phyloP scores from a whole-genome alignment of 2,329 filamentous ascomycete species.

The Pezicula carpinea region DNA sequence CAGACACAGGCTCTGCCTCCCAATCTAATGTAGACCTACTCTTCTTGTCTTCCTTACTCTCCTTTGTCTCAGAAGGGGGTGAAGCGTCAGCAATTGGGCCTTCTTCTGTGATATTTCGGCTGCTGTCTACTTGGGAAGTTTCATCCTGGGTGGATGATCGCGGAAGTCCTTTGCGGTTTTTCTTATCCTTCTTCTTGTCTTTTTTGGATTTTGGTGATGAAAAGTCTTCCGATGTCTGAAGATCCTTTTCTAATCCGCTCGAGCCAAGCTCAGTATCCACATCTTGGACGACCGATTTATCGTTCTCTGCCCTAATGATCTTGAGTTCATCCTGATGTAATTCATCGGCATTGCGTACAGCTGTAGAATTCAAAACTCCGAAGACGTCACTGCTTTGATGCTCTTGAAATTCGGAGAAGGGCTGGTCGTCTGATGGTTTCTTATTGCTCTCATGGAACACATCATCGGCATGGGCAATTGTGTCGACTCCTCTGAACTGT shows the following conservation, averaged over 20 bases:
- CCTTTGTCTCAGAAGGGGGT: slow-evolving; percentile 8
- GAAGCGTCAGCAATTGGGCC: neutral
- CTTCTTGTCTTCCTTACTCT: slow-evolving; percentile 4
- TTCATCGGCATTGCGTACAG: neutral
- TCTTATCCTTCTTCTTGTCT: slow-evolving; percentile 14
- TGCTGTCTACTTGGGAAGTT: neutral
- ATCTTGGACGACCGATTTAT: slow-evolving; percentile 1
- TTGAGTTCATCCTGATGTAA: slow-evolving; percentile 5
- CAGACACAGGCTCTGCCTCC: slow-evolving; percentile 1
- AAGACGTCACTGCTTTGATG: slow-evolving; percentile 7
- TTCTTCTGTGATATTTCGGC: neutral
- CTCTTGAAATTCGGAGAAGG: slow-evolving; percentile 18
- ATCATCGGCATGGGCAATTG: slow-evolving; percentile 5
- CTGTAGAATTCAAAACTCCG: neutral
- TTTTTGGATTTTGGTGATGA: slow-evolving; percentile 10
- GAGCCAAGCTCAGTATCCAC: neutral
- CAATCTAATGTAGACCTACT: slow-evolving; percentile 8
- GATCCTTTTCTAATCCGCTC: neutral
- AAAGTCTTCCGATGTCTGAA: slow-evolving; percentile 3
- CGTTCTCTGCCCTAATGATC: slow-evolving; percentile 5
- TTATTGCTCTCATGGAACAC: slow-evolving; percentile 1
- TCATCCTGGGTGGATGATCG: neutral
- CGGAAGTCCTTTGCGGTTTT: neutral
- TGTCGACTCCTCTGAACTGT: neutral
- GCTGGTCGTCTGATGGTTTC: slow-evolving; percentile 4